These are phyloP conservation scores for Escallonia herrerae DNA, from an alignment of 129 eudicot genomes.

Conservation along the genomic window DNA sequence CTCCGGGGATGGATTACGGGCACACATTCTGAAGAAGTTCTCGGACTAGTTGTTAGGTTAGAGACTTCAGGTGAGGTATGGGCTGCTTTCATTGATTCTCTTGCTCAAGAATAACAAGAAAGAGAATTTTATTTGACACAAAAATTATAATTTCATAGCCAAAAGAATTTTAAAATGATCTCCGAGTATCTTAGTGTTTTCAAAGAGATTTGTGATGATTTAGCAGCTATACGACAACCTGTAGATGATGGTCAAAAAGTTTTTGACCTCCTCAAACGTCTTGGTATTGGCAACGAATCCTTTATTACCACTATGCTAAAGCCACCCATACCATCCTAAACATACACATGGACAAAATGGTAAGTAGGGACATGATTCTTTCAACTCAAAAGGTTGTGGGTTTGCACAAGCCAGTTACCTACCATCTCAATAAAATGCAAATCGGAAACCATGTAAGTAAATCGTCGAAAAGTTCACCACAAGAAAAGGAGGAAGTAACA, in stretches of 20 bases:
- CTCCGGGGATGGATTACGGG: neutral
- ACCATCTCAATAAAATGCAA: too few species aligned
- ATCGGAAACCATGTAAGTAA: too few species aligned
- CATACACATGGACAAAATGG: too few species aligned
- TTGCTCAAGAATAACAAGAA: neutral
- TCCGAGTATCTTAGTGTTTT: neutral
- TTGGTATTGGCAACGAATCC: constrained; percentile 2
- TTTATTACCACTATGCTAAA: constrained; percentile 7
- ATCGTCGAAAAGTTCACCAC: too few species aligned
- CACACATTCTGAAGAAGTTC: neutral
- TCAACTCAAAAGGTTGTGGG: too few species aligned
- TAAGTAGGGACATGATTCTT: too few species aligned
- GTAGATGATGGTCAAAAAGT: neutral
- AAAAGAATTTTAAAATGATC: neutral
- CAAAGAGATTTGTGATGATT: neutral
- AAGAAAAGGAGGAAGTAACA: too few species aligned
- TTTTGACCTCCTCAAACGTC: neutral
- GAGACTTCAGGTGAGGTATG: too few species aligned
- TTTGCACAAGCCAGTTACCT: too few species aligned
- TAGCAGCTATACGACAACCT: neutral
- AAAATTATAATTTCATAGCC: neutral
- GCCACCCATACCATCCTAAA: neutral
- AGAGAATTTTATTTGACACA: neutral
- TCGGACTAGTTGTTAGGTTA: neutral
- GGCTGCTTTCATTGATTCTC: too few species aligned